Conservation (phyloP, 176 grass and related monocot genomes). For the Dendrocalamus sinicus region DNA sequence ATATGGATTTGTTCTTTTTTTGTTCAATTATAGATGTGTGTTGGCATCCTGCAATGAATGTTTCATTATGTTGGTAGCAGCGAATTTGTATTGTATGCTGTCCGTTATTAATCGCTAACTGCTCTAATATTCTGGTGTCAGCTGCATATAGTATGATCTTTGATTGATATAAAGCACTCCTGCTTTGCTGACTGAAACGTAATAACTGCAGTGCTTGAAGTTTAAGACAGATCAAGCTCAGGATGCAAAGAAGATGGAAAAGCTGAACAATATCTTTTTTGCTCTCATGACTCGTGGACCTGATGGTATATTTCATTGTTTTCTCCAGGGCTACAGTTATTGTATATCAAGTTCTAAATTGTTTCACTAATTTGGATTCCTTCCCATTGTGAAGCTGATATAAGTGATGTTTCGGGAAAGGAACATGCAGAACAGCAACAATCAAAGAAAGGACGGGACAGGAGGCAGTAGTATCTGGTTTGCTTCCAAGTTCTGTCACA, state of each 20-base stretch:
- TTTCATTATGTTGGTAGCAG: not conserved
- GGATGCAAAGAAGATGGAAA: constrained; percentile 99
- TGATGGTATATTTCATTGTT: constrained; percentile 58
- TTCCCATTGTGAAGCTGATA: constrained; percentile 61
- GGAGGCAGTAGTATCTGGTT: constrained; percentile 62
- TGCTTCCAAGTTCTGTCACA: not conserved
- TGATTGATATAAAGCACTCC: not conserved
- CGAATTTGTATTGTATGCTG: not conserved
- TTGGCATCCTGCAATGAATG: not conserved
- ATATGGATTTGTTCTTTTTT: not conserved
- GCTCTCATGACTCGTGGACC: constrained; percentile 90
- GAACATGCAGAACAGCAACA: constrained; percentile 85
- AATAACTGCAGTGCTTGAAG: constrained; percentile 73
- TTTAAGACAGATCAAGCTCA: constrained; percentile 98
- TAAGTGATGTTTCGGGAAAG: constrained; percentile 86
- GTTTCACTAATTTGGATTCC: constrained; percentile 9
- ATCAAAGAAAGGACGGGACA: constrained; percentile 87
- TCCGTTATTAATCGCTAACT: not conserved
- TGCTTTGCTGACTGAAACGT: constrained; percentile 26
- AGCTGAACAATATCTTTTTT: constrained; percentile 94
- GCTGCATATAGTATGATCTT: not conserved
- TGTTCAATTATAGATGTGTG: not conserved
- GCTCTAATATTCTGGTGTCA: not conserved
- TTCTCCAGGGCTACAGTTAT: not conserved
- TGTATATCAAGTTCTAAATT: not conserved